phyloP scores from a whole-genome alignment of 352 stramenopile species.

The Phytophthora agathidicida region DNA sequence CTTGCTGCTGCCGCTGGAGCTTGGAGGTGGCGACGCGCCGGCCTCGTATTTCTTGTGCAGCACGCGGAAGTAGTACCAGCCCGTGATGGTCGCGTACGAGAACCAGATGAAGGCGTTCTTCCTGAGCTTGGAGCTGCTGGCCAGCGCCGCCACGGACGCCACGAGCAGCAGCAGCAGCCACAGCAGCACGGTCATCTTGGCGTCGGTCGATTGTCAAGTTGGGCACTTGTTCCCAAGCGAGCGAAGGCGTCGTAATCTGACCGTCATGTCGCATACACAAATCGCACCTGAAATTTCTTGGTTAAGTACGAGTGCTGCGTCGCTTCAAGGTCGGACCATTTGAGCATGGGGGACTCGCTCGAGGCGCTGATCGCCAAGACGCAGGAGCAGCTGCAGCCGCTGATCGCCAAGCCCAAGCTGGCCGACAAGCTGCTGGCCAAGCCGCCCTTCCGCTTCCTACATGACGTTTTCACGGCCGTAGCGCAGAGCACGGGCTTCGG shows the following conservation, averaged over 20 bases:
- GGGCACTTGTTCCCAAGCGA: too few species aligned
- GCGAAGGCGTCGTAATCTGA: too few species aligned
- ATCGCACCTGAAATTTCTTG: too few species aligned
- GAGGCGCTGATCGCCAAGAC: constrained; percentile 78
- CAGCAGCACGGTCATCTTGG: constrained; percentile 39
- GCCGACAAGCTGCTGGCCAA: constrained; percentile 95
- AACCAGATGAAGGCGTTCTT: constrained; percentile 74
- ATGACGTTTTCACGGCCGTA: constrained; percentile 94
- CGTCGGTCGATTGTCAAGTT: too few species aligned
- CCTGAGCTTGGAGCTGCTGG: constrained; percentile 52
- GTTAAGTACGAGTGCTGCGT: too few species aligned
- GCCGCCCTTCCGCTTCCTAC: constrained; percentile 96
- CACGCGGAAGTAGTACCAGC: constrained; percentile 86
- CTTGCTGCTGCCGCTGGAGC: constrained; percentile 5
- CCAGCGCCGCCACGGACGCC: constrained; percentile 47
- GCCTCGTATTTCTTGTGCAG: constrained; percentile 66
- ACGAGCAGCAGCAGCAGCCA: constrained; percentile 48
- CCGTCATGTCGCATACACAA: too few species aligned
- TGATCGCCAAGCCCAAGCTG: constrained; percentile 95
- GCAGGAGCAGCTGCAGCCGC: constrained; percentile 84
- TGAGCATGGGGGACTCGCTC: constrained; percentile 68
- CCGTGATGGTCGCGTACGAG: constrained; percentile 81
- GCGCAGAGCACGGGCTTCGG: constrained; percentile 87
- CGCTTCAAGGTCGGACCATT: constrained; percentile 16
- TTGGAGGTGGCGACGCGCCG: constrained; percentile 11